Conservation (phyloP, 1,139 yeast genomes). For the Lodderomyces parapsilosis region DNA sequence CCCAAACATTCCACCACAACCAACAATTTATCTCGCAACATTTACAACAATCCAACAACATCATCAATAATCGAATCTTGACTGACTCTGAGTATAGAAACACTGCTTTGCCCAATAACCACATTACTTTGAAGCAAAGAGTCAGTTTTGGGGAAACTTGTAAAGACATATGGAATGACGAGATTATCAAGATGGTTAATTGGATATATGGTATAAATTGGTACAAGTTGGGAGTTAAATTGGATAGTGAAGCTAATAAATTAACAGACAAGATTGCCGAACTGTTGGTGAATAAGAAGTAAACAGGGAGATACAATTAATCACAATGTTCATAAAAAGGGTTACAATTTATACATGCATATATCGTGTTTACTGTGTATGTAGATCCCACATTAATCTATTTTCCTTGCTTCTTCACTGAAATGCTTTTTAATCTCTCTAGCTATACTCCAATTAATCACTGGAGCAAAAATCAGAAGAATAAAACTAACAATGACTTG, state of each 20-base stretch:
- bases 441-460: slow-evolving; percentile 54
- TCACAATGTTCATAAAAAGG: too few species aligned
- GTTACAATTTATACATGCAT: not conserved
- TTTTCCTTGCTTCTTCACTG: slow-evolving; percentile 6
- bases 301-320: not conserved
- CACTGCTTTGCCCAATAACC: slow-evolving; percentile 39
- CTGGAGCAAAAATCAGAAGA: slow-evolving; percentile 62
- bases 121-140: slow-evolving; percentile 20
- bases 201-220: slow-evolving; percentile 61
- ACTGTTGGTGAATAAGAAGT: slow-evolving; percentile 20
- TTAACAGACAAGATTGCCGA: slow-evolving; percentile 33
- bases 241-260: slow-evolving; percentile 33
- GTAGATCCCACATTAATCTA: too few species aligned
- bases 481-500: slow-evolving; percentile 51
- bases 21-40: slow-evolving; percentile 47
- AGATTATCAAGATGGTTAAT: slow-evolving; percentile 63
- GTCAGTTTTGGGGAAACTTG: slow-evolving; percentile 53
- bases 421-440: slow-evolving; percentile 45
- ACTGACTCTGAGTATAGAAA: slow-evolving; percentile 24
- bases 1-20: slow-evolving; percentile 53
- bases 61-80: slow-evolving; percentile 51
- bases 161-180: slow-evolving; percentile 83
- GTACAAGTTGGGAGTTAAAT: slow-evolving; percentile 41
- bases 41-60: slow-evolving; percentile 46
- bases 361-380: slow-evolving; percentile 9